Evolutionary conservation across 371 early-diverging fungal species (phyloP).

Genomic region (Apophysomyces variabilis): DNA sequence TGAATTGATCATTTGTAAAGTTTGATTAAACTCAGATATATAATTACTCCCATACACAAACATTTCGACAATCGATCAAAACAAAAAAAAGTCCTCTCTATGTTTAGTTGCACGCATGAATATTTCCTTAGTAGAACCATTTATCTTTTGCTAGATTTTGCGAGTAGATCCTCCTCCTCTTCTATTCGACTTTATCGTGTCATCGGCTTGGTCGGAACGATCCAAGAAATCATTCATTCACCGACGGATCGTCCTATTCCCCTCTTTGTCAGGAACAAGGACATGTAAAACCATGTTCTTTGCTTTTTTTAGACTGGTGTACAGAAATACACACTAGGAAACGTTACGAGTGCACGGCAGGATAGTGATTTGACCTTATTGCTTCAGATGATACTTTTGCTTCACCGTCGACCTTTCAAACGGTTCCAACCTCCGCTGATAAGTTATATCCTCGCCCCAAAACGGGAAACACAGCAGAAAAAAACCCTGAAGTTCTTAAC

Average conservation of each 20-base stretch:
- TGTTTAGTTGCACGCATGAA: too few species aligned
- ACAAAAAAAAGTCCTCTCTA: not conserved
- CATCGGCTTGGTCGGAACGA: too few species aligned
- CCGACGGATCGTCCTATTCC: too few species aligned
- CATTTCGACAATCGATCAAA: not conserved
- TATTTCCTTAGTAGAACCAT: too few species aligned
- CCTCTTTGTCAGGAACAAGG: too few species aligned
- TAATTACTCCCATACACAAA: constrained; percentile 3
- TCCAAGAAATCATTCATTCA: too few species aligned
- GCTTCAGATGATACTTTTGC: not conserved
- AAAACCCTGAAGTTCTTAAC: not conserved
- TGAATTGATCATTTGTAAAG: not conserved
- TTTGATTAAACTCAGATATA: constrained; percentile 1
- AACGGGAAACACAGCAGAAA: not conserved
- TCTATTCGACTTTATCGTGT: too few species aligned
- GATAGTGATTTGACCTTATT: not conserved
- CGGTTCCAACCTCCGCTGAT: not conserved
- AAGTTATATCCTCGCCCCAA: not conserved
- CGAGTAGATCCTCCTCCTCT: too few species aligned
- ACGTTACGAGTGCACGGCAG: not conserved
- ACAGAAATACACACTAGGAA: too few species aligned
- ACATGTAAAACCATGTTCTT: too few species aligned
- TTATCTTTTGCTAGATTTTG: too few species aligned
- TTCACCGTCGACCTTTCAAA: not conserved
- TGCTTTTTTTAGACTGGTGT: too few species aligned